These are phyloP conservation scores for Claviceps sp. DNA, from an alignment of 2,329 filamentous ascomycete genomes.

Conservation along the genomic window DNA sequence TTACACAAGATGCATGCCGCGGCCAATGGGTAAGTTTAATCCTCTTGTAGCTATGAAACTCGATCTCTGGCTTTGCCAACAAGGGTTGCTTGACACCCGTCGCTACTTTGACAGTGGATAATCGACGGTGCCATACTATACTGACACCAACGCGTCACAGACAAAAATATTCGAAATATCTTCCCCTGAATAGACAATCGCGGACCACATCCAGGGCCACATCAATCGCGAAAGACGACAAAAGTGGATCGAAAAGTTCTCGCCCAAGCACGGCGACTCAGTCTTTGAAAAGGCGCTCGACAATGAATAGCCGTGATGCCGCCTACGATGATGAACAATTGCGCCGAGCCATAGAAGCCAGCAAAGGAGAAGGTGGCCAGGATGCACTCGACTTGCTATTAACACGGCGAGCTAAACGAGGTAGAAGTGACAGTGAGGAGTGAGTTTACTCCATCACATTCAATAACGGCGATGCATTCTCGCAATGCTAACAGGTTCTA, in stretches of 20 bases:
- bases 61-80: not conserved
- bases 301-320: constrained; percentile 92
- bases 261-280: constrained; percentile 37
- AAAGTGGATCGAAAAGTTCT: constrained; percentile 41
- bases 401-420: constrained; percentile 62
- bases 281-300: constrained; percentile 73
- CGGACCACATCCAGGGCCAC: constrained; percentile 46
- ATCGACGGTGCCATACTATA: constrained; percentile 19
- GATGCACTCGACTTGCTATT: constrained; percentile 33
- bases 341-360: constrained; percentile 83
- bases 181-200: constrained; percentile 44
- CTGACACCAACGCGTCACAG: constrained; percentile 31
- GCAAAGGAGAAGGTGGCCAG: constrained; percentile 61
- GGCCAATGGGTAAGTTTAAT: constrained; percentile 62
- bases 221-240: constrained; percentile 52
- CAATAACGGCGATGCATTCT: not conserved
- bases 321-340: constrained; percentile 91
- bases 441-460: constrained; percentile 34
- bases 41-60: not conserved
- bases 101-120: no score
- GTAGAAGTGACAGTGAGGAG: constrained; percentile 88
- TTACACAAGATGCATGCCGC: constrained; percentile 74
- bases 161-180: constrained; percentile 53
- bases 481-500: constrained; percentile 13
- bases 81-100: not conserved